Evolutionary conservation across 2,329 filamentous ascomycete genomes (phyloP).

Genomic region (Monilinia polystroma): DNA sequence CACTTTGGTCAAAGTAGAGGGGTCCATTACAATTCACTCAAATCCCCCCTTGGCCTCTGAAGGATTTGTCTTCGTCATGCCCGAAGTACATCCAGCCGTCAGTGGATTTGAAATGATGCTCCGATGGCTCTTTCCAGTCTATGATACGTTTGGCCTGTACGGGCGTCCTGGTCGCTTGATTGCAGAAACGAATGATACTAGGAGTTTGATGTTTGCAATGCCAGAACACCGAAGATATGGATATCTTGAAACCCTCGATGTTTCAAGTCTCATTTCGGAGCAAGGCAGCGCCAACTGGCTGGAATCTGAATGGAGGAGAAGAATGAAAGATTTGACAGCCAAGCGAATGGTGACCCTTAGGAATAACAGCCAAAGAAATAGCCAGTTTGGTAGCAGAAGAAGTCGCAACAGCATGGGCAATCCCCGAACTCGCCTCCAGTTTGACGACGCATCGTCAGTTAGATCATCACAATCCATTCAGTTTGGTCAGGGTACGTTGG

Average conservation of each 20-base stretch:
- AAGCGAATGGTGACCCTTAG: slow-evolving; percentile 68
- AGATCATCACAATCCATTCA: slow-evolving; percentile 52
- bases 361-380: slow-evolving; percentile 42
- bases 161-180: slow-evolving; percentile 84
- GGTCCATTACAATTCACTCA: slow-evolving; percentile 82
- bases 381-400: slow-evolving; percentile 56
- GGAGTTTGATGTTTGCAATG: slow-evolving; percentile 98
- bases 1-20: slow-evolving; percentile 90
- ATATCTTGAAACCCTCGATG: slow-evolving; percentile 86
- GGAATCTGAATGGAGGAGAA: slow-evolving; percentile 85
- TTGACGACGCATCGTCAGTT: slow-evolving; percentile 53
- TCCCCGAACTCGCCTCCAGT: slow-evolving; percentile 53
- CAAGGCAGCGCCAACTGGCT: slow-evolving; percentile 75
- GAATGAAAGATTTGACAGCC: slow-evolving; percentile 83
- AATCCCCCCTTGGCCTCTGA: slow-evolving; percentile 75
- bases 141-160: slow-evolving; percentile 89
- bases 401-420: slow-evolving; percentile 56
- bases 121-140: slow-evolving; percentile 87
- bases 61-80: slow-evolving; percentile 98
- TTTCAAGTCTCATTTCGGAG: slow-evolving; percentile 74
- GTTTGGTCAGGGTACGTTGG: slow-evolving; percentile 34
- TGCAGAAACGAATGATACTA: slow-evolving; percentile 80
- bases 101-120: slow-evolving; percentile 95
- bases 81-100: slow-evolving; percentile 87
- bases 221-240: slow-evolving; percentile 84